Evolutionary conservation across 2,329 filamentous ascomycete genomes (phyloP).

Genomic region (Ophiostoma sp.): DNA sequence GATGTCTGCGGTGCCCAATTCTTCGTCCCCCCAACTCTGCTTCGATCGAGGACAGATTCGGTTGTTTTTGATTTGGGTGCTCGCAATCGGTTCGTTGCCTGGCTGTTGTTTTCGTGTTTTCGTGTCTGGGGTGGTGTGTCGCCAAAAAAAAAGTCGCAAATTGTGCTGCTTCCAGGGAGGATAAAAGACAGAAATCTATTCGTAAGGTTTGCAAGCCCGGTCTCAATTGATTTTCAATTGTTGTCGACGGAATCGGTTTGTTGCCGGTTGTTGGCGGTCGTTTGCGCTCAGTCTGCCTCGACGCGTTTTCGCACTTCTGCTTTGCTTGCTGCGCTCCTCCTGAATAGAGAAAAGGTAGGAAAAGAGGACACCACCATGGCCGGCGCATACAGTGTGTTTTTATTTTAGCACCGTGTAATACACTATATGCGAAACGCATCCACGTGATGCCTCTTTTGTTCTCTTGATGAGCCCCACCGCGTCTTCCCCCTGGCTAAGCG

Average conservation of each 20-base stretch:
- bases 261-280: not conserved
- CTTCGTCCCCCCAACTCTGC: not conserved
- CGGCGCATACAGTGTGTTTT: not conserved
- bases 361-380: constrained; percentile 1
- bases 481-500: constrained; percentile 7
- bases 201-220: not conserved
- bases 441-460: not conserved
- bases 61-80: not conserved
- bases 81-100: not conserved
- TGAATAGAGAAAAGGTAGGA: not conserved
- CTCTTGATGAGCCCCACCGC: constrained; percentile 10
- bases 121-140: not conserved
- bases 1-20: not conserved
- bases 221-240: not conserved
- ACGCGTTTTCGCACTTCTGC: constrained; percentile 11
- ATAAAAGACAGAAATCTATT: not conserved
- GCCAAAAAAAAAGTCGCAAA: not conserved
- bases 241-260: not conserved
- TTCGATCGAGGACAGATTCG: not conserved
- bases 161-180: not conserved
- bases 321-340: constrained; percentile 9
- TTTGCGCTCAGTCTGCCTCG: not conserved
- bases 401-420: not conserved
- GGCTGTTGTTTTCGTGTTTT: not conserved
- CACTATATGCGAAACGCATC: not conserved